Conservation (phyloP, 352 stramenopile genomes). For the Stramenopiles sp. region DNA sequence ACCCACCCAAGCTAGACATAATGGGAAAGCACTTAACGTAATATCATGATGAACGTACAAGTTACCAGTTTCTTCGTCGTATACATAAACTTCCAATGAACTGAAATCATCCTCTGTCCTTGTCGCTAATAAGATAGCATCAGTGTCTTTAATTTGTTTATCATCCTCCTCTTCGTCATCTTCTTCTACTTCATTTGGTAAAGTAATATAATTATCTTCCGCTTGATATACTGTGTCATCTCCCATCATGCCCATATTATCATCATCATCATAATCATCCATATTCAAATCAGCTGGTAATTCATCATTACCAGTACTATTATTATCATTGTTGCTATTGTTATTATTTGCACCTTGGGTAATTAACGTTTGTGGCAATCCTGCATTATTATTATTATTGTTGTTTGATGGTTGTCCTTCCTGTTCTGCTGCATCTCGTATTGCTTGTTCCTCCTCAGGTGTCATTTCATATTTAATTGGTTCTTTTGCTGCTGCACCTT, state of each 20-base stretch:
- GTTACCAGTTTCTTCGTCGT: constrained; percentile 82
- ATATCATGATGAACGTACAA: constrained; percentile 99
- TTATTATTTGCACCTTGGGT: neutral
- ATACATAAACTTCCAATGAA: constrained; percentile 93
- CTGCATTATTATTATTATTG: neutral
- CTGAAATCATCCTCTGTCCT: constrained; percentile 67
- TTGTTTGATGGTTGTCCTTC: neutral
- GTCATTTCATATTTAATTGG: constrained; percentile 17
- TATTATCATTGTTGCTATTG: neutral
- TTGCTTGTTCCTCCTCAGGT: constrained; percentile 2
- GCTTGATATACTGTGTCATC: neutral
- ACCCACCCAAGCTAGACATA: constrained; percentile 90
- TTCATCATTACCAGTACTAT: neutral
- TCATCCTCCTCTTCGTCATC: neutral
- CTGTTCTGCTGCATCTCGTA: neutral
- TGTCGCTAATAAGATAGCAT: neutral
- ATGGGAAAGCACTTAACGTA: constrained; percentile 86
- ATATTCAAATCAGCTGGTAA: constrained; percentile 17
- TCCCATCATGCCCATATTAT: constrained; percentile 10
- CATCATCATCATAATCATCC: constrained; percentile 25
- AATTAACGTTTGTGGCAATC: neutral
- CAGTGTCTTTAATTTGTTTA: neutral
- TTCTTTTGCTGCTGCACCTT: constrained; percentile 5
- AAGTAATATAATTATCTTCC: neutral
- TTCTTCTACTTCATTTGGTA: neutral